Base-by-base conservation (phyloP, 2,329 filamentous ascomycete species). In the Cephalotrichum gorgonifer region DNA sequence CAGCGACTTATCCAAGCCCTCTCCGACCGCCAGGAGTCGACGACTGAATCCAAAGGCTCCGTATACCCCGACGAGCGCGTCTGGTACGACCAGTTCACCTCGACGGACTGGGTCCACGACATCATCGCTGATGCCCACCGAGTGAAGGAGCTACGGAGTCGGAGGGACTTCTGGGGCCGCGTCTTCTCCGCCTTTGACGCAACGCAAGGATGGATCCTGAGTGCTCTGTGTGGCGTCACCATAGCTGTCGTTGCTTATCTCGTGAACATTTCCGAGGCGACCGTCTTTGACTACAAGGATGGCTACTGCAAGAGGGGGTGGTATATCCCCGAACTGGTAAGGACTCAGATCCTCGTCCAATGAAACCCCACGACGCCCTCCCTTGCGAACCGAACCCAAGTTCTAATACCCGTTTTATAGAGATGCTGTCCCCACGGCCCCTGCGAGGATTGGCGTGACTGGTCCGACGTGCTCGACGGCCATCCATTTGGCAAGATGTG, bases 81-180 rank as follows among this genome's bases (percentile, higher is more conserved):
- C 9, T 97, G 93, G 93, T 97, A 97, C 67, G 93, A 98, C 70
- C 93, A 98, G 66, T 95, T 95, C 60, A 95, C 89, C 6, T 95
- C 88, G 6, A 96, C 88, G 49, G 91, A 98, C 64, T 98, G 93
- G 93, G 90, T 98, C 1, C 91, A 95, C 62, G 93, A 98, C 65
- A 90, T 86, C 63, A 96, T 98, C 56, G 88, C 89, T 59, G 93
- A 97, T 66, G 88, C 90, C 9, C 88, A 89, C 58, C 86, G 93
- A 25, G 81, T 94, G 45, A 93, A 94, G 63, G 83, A 83, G 48
- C 74, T 98, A 35, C 81, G 88, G 45, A 83, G 78, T 58, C 77
- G 89, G 44, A 94, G 85, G 63, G 93, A 91, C 66, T 76, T 95
- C 52, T 83, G 84, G 62, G 91, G 91, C n/a, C 82, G 86, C 44